These are phyloP conservation scores for Thielaviopsis musarum DNA, from an alignment of 2,329 filamentous ascomycete species.

Conservation along the genomic window DNA sequence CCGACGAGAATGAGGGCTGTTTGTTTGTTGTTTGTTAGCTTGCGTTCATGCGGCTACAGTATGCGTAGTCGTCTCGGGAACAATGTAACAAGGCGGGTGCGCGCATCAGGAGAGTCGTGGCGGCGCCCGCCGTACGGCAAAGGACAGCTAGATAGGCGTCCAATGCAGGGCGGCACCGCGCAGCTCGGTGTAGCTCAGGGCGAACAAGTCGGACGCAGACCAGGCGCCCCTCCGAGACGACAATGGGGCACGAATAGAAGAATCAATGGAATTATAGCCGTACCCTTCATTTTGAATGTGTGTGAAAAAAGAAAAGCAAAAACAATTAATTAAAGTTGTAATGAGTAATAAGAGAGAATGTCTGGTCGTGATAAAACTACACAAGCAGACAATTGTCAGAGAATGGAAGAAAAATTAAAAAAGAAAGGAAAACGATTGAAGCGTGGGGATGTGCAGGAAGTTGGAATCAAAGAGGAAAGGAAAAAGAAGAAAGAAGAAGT, in stretches of 20 bases:
- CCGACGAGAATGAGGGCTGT: constrained; percentile 95
- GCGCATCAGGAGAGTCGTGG: not conserved
- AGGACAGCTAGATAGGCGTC: not conserved
- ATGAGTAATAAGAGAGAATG: constrained; percentile 1
- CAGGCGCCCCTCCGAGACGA: not conserved
- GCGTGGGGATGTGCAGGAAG: constrained; percentile 1
- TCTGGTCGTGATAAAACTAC: not conserved
- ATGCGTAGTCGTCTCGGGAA: not conserved
- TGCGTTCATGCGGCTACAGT: not conserved
- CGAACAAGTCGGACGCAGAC: too few species aligned
- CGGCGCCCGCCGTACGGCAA: not conserved
- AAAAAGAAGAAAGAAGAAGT: constrained; percentile 6
- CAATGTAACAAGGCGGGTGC: not conserved
- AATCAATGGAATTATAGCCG: not conserved
- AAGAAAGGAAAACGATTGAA: not conserved
- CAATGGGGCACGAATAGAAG: not conserved
- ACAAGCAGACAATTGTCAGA: constrained; percentile 5
- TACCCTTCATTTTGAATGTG: constrained; percentile 23
- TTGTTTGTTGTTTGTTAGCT: constrained; percentile 21
- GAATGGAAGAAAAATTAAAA: constrained; percentile 7
- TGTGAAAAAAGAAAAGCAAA: not conserved
- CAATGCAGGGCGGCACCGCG: not conserved
- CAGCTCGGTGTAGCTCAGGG: not conserved
- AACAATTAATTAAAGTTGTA: constrained; percentile 10
- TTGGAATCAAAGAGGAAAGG: constrained; percentile 8